These are phyloP conservation scores for Botryotinia narcissicola DNA, from an alignment of 2,329 filamentous ascomycete species.

Conservation along the genomic window DNA sequence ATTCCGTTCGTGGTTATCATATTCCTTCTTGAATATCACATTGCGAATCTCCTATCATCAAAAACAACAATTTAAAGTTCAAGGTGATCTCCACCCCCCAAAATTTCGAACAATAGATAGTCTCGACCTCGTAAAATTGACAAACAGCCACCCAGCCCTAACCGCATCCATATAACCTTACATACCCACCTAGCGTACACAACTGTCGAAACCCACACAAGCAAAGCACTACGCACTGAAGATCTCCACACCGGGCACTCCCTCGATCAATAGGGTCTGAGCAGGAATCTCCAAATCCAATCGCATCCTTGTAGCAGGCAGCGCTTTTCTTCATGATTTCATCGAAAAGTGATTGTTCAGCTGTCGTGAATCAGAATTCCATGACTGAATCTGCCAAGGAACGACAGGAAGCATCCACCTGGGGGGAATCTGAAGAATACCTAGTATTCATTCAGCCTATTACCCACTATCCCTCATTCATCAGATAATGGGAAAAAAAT, in stretches of 20 bases:
- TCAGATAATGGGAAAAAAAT: background rate
- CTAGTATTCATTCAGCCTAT: background rate
- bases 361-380: background rate
- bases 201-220: background rate
- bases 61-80: background rate
- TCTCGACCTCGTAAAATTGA: background rate
- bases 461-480: background rate
- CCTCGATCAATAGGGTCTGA: background rate
- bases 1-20: background rate
- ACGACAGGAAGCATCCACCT: too few relatives aligned
- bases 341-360: background rate
- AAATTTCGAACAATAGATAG: background rate
- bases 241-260: background rate
- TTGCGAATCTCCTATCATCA: background rate
- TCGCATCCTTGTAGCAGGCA: too few relatives aligned
- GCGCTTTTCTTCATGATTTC: background rate
- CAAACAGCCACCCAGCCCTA: background rate
- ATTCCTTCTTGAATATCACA: background rate
- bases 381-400: background rate
- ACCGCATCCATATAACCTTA: background rate
- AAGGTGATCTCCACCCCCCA: background rate
- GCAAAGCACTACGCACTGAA: background rate
- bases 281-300: background rate
- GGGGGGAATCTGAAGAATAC: too few relatives aligned
- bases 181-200: too few relatives aligned